These are phyloP conservation scores for Alternaria ethzedia DNA, from an alignment of 2,329 filamentous ascomycete genomes.

Conservation along the genomic window DNA sequence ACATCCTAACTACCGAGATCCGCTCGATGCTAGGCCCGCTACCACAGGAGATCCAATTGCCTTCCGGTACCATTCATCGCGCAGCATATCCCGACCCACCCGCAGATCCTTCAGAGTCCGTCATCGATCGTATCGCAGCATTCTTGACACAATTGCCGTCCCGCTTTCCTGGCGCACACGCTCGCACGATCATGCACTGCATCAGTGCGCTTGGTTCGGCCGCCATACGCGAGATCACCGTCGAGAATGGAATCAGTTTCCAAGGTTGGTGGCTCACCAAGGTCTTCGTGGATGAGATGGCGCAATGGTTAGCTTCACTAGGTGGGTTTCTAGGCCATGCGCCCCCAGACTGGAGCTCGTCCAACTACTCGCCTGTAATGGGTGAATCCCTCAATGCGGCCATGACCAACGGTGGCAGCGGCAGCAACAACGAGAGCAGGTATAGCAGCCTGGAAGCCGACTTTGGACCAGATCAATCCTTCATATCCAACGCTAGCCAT, in stretches of 20 bases:
- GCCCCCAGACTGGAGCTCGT: slow-evolving; percentile 38
- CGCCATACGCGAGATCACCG: slow-evolving; percentile 80
- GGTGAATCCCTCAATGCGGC: slow-evolving; percentile 38
- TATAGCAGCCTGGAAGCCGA: slow-evolving; percentile 49
- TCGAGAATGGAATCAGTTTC: slow-evolving; percentile 79
- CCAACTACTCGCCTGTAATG: slow-evolving; percentile 38
- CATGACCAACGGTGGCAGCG: slow-evolving; percentile 43
- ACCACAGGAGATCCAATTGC: slow-evolving; percentile 69
- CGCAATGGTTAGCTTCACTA: slow-evolving; percentile 84
- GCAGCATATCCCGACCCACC: slow-evolving; percentile 31
- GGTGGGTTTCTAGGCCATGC: slow-evolving; percentile 78
- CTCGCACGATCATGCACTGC: slow-evolving; percentile 76
- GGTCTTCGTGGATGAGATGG: slow-evolving; percentile 95
- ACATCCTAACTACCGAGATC: slow-evolving; percentile 66
- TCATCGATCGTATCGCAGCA: slow-evolving; percentile 78
- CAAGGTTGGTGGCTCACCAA: slow-evolving; percentile 96
- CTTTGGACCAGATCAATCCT: slow-evolving; percentile 42
- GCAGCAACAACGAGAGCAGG: slow-evolving; percentile 48
- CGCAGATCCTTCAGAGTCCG: slow-evolving; percentile 52
- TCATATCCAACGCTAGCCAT: slow-evolving; percentile 38
- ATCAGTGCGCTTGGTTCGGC: slow-evolving; percentile 78
- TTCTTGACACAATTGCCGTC: slow-evolving; percentile 73
- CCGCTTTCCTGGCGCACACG: slow-evolving; percentile 75
- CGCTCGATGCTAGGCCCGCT: slow-evolving; percentile 73
- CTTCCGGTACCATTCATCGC: slow-evolving; percentile 58